Percentiles rank a stretch among this genome's conserved stretches.
Evolutionary conservation across 495 filamentous ascomycete species (phyloP).

Genomic region (Podospora tetraspora): DNA sequence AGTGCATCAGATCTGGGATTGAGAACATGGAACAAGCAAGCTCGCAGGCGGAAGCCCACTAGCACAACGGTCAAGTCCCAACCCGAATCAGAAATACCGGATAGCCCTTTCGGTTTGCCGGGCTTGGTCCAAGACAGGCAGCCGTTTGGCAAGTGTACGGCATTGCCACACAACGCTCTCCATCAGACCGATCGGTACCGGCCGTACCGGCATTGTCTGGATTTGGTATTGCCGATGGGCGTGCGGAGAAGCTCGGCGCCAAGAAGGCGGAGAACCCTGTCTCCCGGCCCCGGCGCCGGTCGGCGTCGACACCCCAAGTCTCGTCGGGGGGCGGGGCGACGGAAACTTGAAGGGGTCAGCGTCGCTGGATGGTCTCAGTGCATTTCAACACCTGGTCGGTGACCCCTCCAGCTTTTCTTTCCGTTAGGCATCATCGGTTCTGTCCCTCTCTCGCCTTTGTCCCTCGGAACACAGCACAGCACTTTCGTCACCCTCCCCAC

Average conservation of each 20-base stretch:
- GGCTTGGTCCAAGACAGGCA: neutral
- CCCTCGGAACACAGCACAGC: neutral
- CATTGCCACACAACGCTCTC: neutral
- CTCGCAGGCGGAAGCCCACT: neutral
- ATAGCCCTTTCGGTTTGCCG: neutral
- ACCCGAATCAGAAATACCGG: neutral
- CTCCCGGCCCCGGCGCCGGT: neutral
- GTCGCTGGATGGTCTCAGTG: neutral
- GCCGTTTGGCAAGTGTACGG: neutral
- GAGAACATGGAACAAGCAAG: too few relatives aligned
- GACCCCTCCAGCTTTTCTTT: neutral
- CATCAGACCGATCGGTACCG: neutral
- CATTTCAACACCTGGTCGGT: neutral
- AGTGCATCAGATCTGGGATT: too few relatives aligned
- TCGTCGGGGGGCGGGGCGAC: too few relatives aligned
- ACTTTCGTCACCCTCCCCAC: neutral
- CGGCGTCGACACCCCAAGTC: neutral
- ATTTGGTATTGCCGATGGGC: neutral
- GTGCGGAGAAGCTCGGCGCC: neutral
- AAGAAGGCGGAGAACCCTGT: neutral
- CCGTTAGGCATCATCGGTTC: neutral
- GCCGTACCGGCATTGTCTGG: neutral
- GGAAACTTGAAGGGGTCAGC: neutral
- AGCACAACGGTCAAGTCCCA: neutral
- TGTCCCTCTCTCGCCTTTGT: neutral